Evolutionary conservation across 306 rosid species (phyloP), one percentile per base, ranked within the genome.

Genomic region (Rosa persica): DNA sequence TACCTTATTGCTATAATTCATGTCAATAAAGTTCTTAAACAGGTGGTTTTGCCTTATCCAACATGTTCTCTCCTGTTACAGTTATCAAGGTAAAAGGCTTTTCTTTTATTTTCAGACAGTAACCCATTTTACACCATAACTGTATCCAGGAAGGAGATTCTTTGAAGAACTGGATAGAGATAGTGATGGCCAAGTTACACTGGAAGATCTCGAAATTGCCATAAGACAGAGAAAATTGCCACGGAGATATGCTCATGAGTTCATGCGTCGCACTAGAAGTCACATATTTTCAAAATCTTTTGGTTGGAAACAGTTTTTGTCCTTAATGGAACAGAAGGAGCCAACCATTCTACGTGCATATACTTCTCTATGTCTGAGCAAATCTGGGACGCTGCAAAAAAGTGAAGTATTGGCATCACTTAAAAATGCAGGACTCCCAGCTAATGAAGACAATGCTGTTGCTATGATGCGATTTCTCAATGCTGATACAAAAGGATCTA

Each of bases 271-370:
- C 62, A 90, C 98, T 23, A 89, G 92, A 90, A 88, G 97, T 81
- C 98, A 96, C 88, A 88, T 96, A 73, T 96, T 96, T 78, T 91
- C 98, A 4, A 90, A 91, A 83, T 96, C 98, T 13, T 88, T 96
- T 89, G 98, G 99, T 76, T 93, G 93, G 99, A 96, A 90, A 75
- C 99, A 96, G 75, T 96, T 96, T 85, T 86, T 93, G 61, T 91
- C 99, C 74, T 81, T 96, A 76, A 88, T 96, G 94, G 98, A 96
- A 87, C 99, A 96, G 78, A 96, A 93, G 90, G 99, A 96, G 85
- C 90, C 99, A 76, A 96, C 99, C 70, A 96, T 96, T 91, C 93
- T 96, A 76, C 99, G 98, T 46, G 99, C 99, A 72, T 96, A 96
- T 76, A 96, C 99, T 83, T 90, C 99, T 74, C 85, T 96, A 78